Percentiles rank a stretch among this genome's conserved stretches.
Conservation (phyloP, 306 rosid genomes). For the Cicer arietinum region DNA sequence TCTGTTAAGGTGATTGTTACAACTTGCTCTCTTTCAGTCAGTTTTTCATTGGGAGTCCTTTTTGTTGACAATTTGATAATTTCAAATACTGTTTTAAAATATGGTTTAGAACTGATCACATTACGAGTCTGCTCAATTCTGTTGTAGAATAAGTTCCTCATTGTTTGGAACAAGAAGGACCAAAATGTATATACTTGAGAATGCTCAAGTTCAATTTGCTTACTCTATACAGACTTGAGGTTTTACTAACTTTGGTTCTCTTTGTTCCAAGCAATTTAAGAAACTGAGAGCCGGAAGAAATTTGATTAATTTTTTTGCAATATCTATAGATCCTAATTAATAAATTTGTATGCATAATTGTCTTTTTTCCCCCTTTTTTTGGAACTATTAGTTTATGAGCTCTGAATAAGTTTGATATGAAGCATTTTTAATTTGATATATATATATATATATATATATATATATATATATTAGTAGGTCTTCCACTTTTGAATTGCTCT, state of each 20-base stretch:
- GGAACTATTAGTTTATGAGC: neutral
- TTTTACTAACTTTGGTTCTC: neutral
- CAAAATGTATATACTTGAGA: neutral
- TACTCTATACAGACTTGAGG: neutral
- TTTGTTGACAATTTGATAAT: neutral
- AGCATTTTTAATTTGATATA: neutral
- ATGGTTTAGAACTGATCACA: neutral
- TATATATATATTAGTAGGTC: neutral
- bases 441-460: too few relatives aligned
- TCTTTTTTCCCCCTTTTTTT: neutral
- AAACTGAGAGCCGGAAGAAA: neutral
- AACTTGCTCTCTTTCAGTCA: neutral
- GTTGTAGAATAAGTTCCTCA: neutral
- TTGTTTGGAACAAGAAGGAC: neutral
- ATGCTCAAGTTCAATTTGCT: neutral
- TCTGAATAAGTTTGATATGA: neutral
- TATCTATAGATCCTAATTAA: neutral
- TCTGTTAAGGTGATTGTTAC: constrained; percentile 56
- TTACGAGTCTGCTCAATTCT: neutral
- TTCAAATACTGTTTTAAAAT: neutral
- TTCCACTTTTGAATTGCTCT: neutral
- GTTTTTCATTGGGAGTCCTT: constrained; percentile 2
- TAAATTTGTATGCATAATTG: neutral
- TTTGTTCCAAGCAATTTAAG: neutral
- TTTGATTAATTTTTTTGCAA: neutral